These are phyloP conservation scores for Calonectria honghensis DNA, from an alignment of 2,329 filamentous ascomycete species.

Conservation along the genomic window DNA sequence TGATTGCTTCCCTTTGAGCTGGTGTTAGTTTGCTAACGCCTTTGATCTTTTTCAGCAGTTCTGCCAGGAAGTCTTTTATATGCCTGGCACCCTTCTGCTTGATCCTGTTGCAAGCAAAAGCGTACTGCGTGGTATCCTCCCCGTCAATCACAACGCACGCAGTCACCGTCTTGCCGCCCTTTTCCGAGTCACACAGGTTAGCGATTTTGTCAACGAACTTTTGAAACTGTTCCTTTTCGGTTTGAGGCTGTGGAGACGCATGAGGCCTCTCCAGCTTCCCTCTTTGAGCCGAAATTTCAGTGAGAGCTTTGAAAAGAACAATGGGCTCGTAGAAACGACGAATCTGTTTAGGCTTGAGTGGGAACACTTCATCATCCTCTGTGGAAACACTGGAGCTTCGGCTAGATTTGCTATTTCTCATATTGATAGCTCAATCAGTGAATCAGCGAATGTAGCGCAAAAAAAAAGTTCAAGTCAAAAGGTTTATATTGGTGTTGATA, in stretches of 20 bases:
- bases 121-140: slow-evolving; percentile 54
- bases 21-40: neutral
- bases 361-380: neutral
- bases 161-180: slow-evolving; percentile 56
- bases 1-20: accelerated
- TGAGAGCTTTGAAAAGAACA: slow-evolving; percentile 52
- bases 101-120: slow-evolving; percentile 57
- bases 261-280: slow-evolving; percentile 33
- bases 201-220: slow-evolving; percentile 58
- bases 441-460: neutral
- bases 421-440: neutral
- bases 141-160: slow-evolving; percentile 56
- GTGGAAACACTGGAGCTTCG: neutral
- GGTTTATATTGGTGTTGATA: no score
- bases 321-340: slow-evolving; percentile 57
- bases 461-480: neutral
- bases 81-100: neutral
- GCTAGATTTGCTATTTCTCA: neutral
- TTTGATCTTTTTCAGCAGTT: slow-evolving; percentile 41
- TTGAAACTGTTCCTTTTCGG: slow-evolving; percentile 52
- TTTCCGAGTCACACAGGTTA: slow-evolving; percentile 56
- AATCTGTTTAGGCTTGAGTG: slow-evolving; percentile 45
- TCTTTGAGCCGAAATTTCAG: slow-evolving; percentile 42
- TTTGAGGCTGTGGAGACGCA: neutral
- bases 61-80: slow-evolving; percentile 34